These are phyloP conservation scores for Paecilomyces variotii DNA, from an alignment of 2,329 filamentous ascomycete genomes.

Conservation along the genomic window DNA sequence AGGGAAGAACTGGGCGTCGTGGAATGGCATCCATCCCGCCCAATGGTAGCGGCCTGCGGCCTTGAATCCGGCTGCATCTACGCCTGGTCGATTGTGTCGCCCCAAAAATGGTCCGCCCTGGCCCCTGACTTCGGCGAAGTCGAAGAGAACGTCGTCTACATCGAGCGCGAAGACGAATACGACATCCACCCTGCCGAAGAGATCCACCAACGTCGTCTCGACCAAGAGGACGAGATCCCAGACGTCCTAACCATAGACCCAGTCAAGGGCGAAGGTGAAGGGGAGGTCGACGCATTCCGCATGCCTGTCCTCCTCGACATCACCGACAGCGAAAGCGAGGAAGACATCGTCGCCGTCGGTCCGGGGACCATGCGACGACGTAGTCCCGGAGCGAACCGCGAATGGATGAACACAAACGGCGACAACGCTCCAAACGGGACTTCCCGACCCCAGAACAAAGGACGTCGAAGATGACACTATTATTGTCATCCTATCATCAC, in stretches of 20 bases:
- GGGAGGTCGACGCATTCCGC: slow-evolving; percentile 58
- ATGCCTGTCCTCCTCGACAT: slow-evolving; percentile 94
- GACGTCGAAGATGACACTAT: slow-evolving; percentile 21
- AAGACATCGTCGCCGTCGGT: slow-evolving; percentile 64
- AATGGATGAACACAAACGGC: slow-evolving; percentile 49
- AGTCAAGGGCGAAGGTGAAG: slow-evolving; percentile 52
- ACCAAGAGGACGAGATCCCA: slow-evolving; percentile 87
- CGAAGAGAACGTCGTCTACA: slow-evolving; percentile 95
- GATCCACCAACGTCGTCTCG: slow-evolving; percentile 80
- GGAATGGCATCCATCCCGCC: slow-evolving; percentile 89
- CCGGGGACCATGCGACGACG: slow-evolving; percentile 79
- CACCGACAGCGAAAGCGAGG: slow-evolving; percentile 89
- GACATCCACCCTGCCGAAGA: slow-evolving; percentile 95
- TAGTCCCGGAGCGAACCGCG: slow-evolving; percentile 66
- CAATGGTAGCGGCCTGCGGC: slow-evolving; percentile 82
- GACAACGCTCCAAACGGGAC: slow-evolving; percentile 12
- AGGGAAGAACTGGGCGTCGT: slow-evolving; percentile 95
- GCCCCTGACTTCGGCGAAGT: slow-evolving; percentile 96
- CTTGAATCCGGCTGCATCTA: slow-evolving; percentile 90
- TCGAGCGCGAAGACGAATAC: slow-evolving; percentile 93
- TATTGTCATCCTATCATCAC: neutral
- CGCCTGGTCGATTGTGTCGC: slow-evolving; percentile 90
- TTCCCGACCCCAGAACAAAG: slow-evolving; percentile 18
- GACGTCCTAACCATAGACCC: slow-evolving; percentile 76
- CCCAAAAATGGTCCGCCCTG: slow-evolving; percentile 93